Percentiles rank a stretch among this genome's conserved stretches.
Conservation (phyloP, 129 eudicot species). For the Escallonia rubra region DNA sequence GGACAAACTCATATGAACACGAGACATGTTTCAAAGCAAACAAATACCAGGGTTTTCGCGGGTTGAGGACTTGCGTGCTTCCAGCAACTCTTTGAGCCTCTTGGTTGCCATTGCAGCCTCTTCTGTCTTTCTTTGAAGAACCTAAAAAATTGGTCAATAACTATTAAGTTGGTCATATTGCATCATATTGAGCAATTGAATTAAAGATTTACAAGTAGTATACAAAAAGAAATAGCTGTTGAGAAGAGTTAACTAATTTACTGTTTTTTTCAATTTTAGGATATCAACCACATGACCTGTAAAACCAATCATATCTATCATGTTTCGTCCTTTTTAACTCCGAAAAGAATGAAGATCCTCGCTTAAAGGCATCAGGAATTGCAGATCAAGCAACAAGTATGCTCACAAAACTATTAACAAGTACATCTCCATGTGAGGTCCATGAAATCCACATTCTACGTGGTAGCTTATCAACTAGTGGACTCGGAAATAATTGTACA, state of each 20-base stretch:
- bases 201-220: background rate
- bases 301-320: background rate
- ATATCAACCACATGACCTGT: background rate
- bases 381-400: too few species aligned
- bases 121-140: constrained; percentile 73
- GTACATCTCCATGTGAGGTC: too few species aligned
- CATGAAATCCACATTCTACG: background rate
- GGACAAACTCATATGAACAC: constrained; percentile 6
- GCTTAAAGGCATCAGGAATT: too few species aligned
- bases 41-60: constrained; percentile 63
- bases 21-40: constrained; percentile 3
- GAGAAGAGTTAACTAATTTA: background rate
- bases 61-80: constrained; percentile 56
- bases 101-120: constrained; percentile 75
- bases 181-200: background rate
- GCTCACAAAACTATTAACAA: too few species aligned
- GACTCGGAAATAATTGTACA: too few species aligned
- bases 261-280: background rate
- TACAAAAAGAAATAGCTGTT: background rate
- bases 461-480: background rate
- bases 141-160: constrained; percentile 27
- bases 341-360: too few species aligned
- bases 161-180: background rate
- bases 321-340: too few species aligned
- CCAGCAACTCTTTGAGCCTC: constrained; percentile 60